Evolutionary conservation across 352 stramenopile species (phyloP).

Genomic region (Pelagophyceae sp.): DNA sequence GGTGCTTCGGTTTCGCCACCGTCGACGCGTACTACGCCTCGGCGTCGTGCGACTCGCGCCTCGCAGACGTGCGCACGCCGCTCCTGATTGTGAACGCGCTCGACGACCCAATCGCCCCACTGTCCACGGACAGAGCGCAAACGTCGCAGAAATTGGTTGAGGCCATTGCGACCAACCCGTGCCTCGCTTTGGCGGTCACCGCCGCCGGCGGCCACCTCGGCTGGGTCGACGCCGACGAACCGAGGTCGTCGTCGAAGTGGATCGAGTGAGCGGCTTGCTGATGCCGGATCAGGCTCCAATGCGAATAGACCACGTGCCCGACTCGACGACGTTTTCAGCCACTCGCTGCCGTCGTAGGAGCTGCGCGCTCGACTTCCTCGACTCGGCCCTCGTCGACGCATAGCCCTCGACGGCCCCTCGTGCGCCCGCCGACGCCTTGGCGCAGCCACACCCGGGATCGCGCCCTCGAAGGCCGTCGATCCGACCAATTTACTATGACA

Average conservation of each 20-base stretch:
- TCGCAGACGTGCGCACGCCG: background rate
- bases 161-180: background rate
- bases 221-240: constrained; percentile 1
- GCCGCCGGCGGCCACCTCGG: constrained; percentile 4
- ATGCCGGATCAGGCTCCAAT: no score
- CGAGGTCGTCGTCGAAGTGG: background rate
- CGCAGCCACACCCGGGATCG: no score
- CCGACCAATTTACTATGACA: no score
- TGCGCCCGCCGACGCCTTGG: no score
- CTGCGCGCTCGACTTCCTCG: constrained; percentile 5
- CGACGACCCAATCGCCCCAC: constrained; percentile 13
- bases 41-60: background rate
- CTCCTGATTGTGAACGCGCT: constrained; percentile 4
- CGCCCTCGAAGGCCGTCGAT: no score
- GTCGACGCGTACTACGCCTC: constrained; percentile 10
- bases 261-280: background rate
- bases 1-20: constrained; percentile 13
- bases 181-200: background rate
- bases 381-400: background rate
- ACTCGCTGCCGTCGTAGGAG: no score
- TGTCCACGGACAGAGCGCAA: no score
- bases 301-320: no score
- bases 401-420: no score
- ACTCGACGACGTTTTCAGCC: no score
- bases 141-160: background rate